phyloP scores from a whole-genome alignment of 2,329 filamentous ascomycete species.

The Aspergillus aculeatinus region DNA sequence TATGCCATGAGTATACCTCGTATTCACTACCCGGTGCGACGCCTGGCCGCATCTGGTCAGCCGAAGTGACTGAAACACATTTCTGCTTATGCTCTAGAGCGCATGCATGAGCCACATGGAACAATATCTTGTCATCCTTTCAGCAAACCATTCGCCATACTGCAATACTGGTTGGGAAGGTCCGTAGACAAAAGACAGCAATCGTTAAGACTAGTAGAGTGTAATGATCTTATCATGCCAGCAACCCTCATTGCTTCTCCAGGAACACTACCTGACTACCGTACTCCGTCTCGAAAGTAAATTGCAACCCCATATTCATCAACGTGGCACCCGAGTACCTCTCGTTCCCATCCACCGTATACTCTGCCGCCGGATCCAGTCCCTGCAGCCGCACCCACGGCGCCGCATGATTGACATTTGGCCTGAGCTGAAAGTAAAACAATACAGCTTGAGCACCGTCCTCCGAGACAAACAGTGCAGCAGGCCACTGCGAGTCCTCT shows the following conservation, averaged over 20 bases:
- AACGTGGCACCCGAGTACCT: conserved; percentile 59
- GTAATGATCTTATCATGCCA: too few species aligned
- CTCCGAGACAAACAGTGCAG: conserved; percentile 58
- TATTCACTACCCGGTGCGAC: too few species aligned
- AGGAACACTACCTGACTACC: conserved; percentile 59
- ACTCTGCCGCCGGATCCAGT: neutral
- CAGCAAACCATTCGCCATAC: too few species aligned
- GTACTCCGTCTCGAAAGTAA: conserved; percentile 54
- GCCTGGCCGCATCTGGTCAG: too few species aligned
- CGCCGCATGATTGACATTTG: conserved; percentile 53
- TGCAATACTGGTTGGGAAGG: too few species aligned
- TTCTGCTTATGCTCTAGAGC: too few species aligned
- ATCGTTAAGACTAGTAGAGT: too few species aligned
- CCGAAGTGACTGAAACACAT: too few species aligned
- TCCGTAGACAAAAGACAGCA: too few species aligned
- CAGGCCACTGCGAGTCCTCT: conserved; percentile 61
- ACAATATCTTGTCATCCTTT: too few species aligned
- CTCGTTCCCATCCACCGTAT: conserved; percentile 50
- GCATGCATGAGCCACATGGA: too few species aligned
- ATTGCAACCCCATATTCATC: conserved; percentile 62
- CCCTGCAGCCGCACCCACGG: conserved; percentile 58
- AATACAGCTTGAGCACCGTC: conserved; percentile 53
- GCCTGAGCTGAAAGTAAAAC: conserved; percentile 61
- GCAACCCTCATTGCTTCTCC: conserved; percentile 42
- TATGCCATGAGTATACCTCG: too few species aligned